Percentiles rank a stretch among this genome's conserved stretches.
Conservation (phyloP, 2,329 filamentous ascomycete genomes). For the Epichloe elymi region DNA sequence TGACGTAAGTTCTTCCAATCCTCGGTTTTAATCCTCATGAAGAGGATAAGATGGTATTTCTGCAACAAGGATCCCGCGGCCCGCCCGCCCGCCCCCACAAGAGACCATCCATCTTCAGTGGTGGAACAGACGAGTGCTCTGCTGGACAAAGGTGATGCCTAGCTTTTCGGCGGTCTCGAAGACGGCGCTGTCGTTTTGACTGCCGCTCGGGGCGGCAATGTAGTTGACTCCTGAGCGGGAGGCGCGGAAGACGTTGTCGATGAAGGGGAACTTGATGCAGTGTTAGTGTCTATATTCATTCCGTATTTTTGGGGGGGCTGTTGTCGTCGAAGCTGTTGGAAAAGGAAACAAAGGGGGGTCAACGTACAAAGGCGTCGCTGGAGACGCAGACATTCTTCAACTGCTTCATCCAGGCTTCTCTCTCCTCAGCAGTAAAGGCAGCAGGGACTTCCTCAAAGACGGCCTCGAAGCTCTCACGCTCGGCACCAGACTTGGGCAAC, state of each 20-base stretch:
- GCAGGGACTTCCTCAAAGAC: conserved; percentile 82
- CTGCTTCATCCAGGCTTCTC: conserved; percentile 73
- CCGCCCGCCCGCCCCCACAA: not conserved
- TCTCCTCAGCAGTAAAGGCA: conserved; percentile 73
- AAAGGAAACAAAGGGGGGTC: not conserved
- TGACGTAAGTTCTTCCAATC: too few relatives aligned
- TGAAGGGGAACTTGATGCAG: conserved; percentile 66
- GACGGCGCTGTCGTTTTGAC: conserved; percentile 70
- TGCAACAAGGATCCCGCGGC: too few relatives aligned
- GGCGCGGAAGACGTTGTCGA: conserved; percentile 92
- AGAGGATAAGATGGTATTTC: too few relatives aligned
- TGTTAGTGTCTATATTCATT: not conserved
- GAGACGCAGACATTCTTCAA: conserved; percentile 73
- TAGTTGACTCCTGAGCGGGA: conserved; percentile 86
- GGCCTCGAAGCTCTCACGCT: conserved; percentile 75
- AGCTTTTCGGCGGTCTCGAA: conserved; percentile 86
- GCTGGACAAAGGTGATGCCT: conserved; percentile 89
- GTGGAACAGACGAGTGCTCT: conserved; percentile 88
- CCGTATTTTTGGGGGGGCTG: too few relatives aligned
- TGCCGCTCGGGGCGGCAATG: conserved; percentile 84
- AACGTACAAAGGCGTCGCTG: conserved; percentile 85
- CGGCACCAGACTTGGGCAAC: conserved; percentile 68
- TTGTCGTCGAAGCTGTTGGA: too few relatives aligned
- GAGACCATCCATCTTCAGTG: conserved; percentile 42
- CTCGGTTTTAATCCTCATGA: too few relatives aligned